Conservation (phyloP, 495 filamentous ascomycete species). For the Aspergillus egyptiacus region DNA sequence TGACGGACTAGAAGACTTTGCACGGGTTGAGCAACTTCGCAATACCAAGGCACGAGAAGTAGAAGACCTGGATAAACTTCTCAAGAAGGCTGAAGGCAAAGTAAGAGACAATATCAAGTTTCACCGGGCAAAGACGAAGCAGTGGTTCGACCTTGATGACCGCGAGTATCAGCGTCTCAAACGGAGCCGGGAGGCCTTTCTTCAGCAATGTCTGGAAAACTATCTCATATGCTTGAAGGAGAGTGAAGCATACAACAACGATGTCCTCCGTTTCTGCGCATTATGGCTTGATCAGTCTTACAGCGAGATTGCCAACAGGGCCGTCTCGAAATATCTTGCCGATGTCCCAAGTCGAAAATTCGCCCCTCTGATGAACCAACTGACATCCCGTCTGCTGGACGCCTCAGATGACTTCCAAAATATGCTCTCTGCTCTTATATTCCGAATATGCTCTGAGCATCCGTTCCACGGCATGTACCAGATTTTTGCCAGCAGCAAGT, state of each 20-base stretch:
- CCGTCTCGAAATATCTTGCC: slow-evolving; percentile 61
- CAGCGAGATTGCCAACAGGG: slow-evolving; percentile 64
- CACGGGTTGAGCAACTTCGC: slow-evolving; percentile 70
- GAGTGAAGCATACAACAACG: slow-evolving; percentile 81
- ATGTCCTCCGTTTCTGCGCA: slow-evolving; percentile 88
- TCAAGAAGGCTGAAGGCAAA: slow-evolving; percentile 45
- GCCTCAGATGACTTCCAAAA: slow-evolving; percentile 63
- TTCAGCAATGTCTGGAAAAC: slow-evolving; percentile 85
- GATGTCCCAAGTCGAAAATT: slow-evolving; percentile 87
- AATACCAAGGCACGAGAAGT: slow-evolving; percentile 77
- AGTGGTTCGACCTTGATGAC: slow-evolving; percentile 85
- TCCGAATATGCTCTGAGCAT: slow-evolving; percentile 81
- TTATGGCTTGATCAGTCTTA: slow-evolving; percentile 84
- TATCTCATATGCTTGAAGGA: slow-evolving; percentile 81
- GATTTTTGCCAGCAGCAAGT: slow-evolving; percentile 74
- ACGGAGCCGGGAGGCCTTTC: slow-evolving; percentile 68
- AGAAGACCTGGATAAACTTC: slow-evolving; percentile 54
- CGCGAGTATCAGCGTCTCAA: slow-evolving; percentile 75
- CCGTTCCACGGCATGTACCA: slow-evolving; percentile 96
- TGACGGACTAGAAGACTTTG: slow-evolving; percentile 77
- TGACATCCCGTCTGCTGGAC: slow-evolving; percentile 82
- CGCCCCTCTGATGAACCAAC: slow-evolving; percentile 88
- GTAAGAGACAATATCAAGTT: slow-evolving; percentile 42
- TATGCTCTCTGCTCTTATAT: slow-evolving; percentile 63
- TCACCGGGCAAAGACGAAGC: slow-evolving; percentile 59